phyloP scores from a whole-genome alignment of 2,329 filamentous ascomycete species.

The Zymoseptoria brevis region DNA sequence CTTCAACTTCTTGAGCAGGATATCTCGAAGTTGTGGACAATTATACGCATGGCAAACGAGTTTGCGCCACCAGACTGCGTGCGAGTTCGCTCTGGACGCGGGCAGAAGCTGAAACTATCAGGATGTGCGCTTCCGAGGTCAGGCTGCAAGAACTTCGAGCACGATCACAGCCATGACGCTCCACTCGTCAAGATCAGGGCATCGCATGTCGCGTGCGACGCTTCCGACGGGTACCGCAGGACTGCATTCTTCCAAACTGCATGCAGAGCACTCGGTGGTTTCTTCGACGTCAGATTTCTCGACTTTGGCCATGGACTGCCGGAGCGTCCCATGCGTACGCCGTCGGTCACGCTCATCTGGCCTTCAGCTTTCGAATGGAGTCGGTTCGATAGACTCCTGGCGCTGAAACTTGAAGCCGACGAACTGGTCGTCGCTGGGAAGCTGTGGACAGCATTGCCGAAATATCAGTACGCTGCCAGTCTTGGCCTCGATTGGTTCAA shows the following conservation, averaged over 20 bases:
- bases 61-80: background rate
- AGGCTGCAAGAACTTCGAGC: too few species aligned
- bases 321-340: background rate
- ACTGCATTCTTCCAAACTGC: background rate
- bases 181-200: too few species aligned
- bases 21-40: background rate
- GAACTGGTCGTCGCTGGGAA: background rate
- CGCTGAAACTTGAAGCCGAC: background rate
- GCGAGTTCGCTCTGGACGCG: too few species aligned
- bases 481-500: too few species aligned
- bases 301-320: background rate
- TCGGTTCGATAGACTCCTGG: background rate
- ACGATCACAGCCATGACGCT: too few species aligned
- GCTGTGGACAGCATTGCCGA: background rate
- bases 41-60: background rate
- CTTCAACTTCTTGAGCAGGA: background rate
- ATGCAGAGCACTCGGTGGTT: background rate
- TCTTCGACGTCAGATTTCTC: background rate
- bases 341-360: background rate
- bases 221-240: too few species aligned
- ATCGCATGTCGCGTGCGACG: too few species aligned
- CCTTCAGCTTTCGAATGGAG: background rate
- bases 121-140: too few species aligned
- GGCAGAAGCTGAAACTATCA: too few species aligned
- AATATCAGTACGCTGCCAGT: background rate